Percentiles rank a stretch among this genome's conserved stretches.
phyloP scores from a whole-genome alignment of 2,329 filamentous ascomycete genomes.

The Didymella arachidicola region DNA sequence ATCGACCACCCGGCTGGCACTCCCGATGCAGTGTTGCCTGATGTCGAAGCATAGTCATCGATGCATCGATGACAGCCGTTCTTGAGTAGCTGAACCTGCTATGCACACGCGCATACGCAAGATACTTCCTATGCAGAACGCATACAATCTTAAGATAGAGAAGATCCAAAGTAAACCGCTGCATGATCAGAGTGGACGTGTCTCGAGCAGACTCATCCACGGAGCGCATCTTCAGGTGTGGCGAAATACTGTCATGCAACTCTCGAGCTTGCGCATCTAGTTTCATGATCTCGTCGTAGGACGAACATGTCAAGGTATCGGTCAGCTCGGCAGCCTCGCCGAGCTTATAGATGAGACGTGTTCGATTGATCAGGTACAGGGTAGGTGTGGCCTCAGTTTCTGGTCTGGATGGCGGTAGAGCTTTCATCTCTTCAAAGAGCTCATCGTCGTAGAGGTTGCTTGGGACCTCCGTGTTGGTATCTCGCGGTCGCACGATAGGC shows the following conservation, averaged over 20 bases:
- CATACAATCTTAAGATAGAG: slow-evolving; percentile 89
- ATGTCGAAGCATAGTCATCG: slow-evolving; percentile 80
- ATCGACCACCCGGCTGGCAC: slow-evolving; percentile 72
- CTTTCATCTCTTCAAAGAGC: slow-evolving; percentile 72
- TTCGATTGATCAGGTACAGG: slow-evolving; percentile 79
- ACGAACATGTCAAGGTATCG: slow-evolving; percentile 68
- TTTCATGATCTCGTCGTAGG: slow-evolving; percentile 69
- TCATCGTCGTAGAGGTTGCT: slow-evolving; percentile 85
- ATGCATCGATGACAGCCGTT: slow-evolving; percentile 83
- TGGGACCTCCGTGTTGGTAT: slow-evolving; percentile 78
- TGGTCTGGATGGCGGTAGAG: slow-evolving; percentile 72
- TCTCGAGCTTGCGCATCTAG: slow-evolving; percentile 66
- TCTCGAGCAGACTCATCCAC: slow-evolving; percentile 79
- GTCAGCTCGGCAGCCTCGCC: slow-evolving; percentile 73
- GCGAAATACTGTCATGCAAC: slow-evolving; percentile 72
- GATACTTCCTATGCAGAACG: slow-evolving; percentile 86
- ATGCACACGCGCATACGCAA: slow-evolving; percentile 76
- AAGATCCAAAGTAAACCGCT: slow-evolving; percentile 83
- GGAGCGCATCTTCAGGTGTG: slow-evolving; percentile 77
- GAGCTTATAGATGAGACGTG: slow-evolving; percentile 71
- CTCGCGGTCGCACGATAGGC: slow-evolving; percentile 74
- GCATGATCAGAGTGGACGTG: slow-evolving; percentile 73
- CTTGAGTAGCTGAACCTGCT: slow-evolving; percentile 84
- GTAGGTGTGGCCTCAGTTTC: slow-evolving; percentile 76
- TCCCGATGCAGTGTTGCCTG: slow-evolving; percentile 79